Evolutionary conservation across 2,329 filamentous ascomycete genomes (phyloP).

Genomic region (Chaetomium olivaceum): DNA sequence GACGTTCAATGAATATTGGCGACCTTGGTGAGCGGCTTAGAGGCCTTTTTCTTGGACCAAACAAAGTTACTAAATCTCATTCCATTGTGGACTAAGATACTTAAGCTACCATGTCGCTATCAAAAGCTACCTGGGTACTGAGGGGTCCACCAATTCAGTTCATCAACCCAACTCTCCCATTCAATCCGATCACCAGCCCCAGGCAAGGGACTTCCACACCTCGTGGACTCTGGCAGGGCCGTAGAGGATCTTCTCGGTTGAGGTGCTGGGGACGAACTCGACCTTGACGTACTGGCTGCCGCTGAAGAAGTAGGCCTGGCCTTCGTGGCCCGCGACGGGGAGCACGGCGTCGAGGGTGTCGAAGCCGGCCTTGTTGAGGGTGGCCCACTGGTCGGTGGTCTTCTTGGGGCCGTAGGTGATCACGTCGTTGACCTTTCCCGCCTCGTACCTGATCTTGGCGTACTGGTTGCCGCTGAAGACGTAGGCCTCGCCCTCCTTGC

Average conservation of each 20-base stretch:
- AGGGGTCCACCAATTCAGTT: not conserved
- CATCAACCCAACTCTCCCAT: not conserved
- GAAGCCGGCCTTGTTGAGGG: conserved; percentile 11
- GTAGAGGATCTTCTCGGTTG: not conserved
- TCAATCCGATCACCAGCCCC: not conserved
- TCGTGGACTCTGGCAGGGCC: not conserved
- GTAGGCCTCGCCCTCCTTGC: conserved; percentile 10
- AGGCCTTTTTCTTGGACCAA: not conserved
- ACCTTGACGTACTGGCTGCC: conserved; percentile 15
- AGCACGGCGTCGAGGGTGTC: conserved; percentile 16
- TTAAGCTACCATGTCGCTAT: not conserved
- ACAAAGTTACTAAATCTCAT: not conserved
- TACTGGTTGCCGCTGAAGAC: conserved; percentile 22
- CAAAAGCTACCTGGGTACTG: no score
- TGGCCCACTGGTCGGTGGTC: conserved; percentile 8
- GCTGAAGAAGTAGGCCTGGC: conserved; percentile 13
- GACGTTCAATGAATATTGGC: no score
- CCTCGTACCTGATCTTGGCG: conserved; percentile 8
- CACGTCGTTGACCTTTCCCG: not conserved
- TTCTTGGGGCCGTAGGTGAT: conserved; percentile 15
- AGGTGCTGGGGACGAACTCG: conserved; percentile 1
- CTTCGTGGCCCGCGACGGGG: conserved; percentile 4
- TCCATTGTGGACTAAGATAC: not conserved
- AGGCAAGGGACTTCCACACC: conserved; percentile 10
- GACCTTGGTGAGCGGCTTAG: no score